phyloP scores from a whole-genome alignment of 129 eudicot genomes.

The Chrysanthemum lavandulifolium region DNA sequence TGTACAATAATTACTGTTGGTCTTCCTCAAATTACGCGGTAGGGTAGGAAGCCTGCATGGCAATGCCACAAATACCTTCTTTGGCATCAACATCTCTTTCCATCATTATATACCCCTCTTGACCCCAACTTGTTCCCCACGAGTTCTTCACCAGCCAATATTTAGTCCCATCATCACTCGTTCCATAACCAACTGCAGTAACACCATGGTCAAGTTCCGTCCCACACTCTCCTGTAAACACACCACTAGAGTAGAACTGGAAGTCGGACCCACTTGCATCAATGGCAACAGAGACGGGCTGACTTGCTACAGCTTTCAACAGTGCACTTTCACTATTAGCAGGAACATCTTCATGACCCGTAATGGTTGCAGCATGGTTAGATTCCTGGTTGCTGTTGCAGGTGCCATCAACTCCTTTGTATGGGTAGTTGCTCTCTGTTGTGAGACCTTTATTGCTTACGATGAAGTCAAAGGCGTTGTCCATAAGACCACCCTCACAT shows the following conservation, averaged over 20 bases:
- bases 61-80: conserved; percentile 35
- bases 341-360: conserved; percentile 34
- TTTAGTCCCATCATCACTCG: conserved; percentile 31
- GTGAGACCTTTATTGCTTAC: conserved; percentile 21
- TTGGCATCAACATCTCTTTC: conserved; percentile 31
- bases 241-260: conserved; percentile 31
- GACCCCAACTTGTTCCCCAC: conserved; percentile 34
- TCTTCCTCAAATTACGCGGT: conserved; percentile 10
- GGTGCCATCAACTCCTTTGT: conserved; percentile 29
- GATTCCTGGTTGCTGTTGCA: conserved; percentile 26
- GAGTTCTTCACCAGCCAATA: conserved; percentile 35
- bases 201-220: conserved; percentile 35
- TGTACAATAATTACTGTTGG: background rate
- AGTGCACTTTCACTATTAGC: conserved; percentile 34
- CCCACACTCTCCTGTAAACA: conserved; percentile 34
- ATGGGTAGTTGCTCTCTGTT: conserved; percentile 28
- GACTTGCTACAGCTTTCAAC: conserved; percentile 35
- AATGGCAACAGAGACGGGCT: conserved; percentile 35
- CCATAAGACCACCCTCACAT: conserved; percentile 31
- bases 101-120: conserved; percentile 37
- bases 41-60: conserved; percentile 31
- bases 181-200: conserved; percentile 34
- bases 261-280: conserved; percentile 37
- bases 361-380: conserved; percentile 24
- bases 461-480: conserved; percentile 28